These are phyloP conservation scores for Camellia oleifera DNA, from an alignment of 179 eudicot genomes.

Conservation along the genomic window DNA sequence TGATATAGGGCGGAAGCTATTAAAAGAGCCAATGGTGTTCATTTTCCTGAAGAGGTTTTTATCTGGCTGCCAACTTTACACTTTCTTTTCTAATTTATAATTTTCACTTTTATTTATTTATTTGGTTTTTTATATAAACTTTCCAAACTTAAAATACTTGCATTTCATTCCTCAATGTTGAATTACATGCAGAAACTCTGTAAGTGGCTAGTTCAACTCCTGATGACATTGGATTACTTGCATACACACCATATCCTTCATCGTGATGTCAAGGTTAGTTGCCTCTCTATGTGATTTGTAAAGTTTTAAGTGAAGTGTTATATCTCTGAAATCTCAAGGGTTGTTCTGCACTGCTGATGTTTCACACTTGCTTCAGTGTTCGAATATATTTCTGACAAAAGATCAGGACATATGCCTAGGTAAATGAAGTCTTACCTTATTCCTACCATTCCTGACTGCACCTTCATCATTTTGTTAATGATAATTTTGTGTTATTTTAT, in stretches of 20 bases:
- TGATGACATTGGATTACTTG: conserved; percentile 91
- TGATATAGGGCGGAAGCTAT: conserved; percentile 74
- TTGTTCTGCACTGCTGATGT: conserved; percentile 17
- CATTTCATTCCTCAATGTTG: conserved; percentile 11
- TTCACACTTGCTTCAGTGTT: conserved; percentile 54
- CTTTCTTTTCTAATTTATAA: neutral
- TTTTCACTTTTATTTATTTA: neutral
- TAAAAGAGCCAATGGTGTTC: conserved; percentile 58
- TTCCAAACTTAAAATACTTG: neutral
- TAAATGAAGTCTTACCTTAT: conserved; percentile 22
- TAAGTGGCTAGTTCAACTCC: conserved; percentile 92
- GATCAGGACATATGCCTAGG: conserved; percentile 86
- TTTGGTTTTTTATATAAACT: neutral
- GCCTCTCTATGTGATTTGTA: conserved; percentile 11
- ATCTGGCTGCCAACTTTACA: neutral
- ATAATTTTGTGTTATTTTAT: neutral
- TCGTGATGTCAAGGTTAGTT: conserved; percentile 92
- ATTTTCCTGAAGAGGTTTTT: conserved; percentile 85
- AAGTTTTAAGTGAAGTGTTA: neutral
- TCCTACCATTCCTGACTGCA: neutral
- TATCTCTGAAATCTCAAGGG: neutral
- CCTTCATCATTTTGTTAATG: neutral
- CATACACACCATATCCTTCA: conserved; percentile 85
- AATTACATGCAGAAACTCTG: conserved; percentile 63
- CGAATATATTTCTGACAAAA: conserved; percentile 91